Conservation (phyloP, 2,329 filamentous ascomycete species). For the Colletotrichum tropicale region DNA sequence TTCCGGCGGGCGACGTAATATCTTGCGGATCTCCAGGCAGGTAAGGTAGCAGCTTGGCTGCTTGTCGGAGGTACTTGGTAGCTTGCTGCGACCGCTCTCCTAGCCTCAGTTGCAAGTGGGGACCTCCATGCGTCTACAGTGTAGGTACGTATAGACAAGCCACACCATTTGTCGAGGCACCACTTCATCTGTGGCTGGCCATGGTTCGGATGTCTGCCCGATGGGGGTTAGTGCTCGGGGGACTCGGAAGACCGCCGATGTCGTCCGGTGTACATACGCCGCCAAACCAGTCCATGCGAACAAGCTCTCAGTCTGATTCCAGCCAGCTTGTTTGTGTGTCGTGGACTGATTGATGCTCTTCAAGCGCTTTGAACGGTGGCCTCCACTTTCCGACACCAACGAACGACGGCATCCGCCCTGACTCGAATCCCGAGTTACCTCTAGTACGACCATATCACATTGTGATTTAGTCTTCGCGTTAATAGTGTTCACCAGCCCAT, state of each 20-base stretch:
- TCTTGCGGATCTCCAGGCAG: background rate
- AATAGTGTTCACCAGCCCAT: background rate
- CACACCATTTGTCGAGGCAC: background rate
- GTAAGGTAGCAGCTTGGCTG: background rate
- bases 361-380: background rate
- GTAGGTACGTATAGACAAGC: background rate
- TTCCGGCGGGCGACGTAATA: background rate
- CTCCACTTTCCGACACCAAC: constrained; percentile 9
- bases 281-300: background rate
- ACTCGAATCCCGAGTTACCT: constrained; percentile 18
- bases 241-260: constrained; percentile 7
- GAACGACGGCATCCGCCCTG: background rate
- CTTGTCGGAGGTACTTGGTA: background rate
- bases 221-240: background rate
- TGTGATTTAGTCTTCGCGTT: background rate
- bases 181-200: background rate
- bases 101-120: constrained; percentile 7
- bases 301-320: background rate
- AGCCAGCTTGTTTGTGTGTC: background rate
- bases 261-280: constrained; percentile 8
- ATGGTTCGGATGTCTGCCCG: background rate
- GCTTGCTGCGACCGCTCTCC: background rate
- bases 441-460: background rate
- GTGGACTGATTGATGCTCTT: background rate
- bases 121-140: background rate